These are phyloP conservation scores for Kwoniella dejecticola DNA, from an alignment of 768 basidiomycete genomes.

Conservation along the genomic window DNA sequence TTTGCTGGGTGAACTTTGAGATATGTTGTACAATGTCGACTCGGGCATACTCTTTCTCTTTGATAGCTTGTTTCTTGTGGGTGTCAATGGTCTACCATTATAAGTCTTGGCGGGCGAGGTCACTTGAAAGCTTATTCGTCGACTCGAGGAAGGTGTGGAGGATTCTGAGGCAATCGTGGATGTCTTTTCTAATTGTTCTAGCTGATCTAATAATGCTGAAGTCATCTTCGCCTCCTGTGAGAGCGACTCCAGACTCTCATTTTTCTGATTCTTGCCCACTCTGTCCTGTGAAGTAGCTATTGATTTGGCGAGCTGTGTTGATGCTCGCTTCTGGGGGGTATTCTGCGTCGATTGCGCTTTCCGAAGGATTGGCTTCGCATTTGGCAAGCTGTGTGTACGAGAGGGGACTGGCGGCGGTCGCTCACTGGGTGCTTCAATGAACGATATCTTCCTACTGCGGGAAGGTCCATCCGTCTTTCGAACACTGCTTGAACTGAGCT, in stretches of 20 bases:
- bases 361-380: not conserved
- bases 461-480: not conserved
- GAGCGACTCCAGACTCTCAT: slow-evolving; percentile 3
- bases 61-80: slow-evolving; percentile 6
- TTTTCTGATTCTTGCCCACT: not conserved
- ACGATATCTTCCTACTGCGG: not conserved
- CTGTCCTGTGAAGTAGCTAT: not conserved
- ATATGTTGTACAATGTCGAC: not conserved
- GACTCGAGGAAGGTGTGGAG: slow-evolving; percentile 4
- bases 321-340: slow-evolving; percentile 1
- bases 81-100: not conserved
- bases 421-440: not conserved
- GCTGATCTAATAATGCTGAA: slow-evolving; percentile 25
- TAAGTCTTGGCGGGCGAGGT: no score
- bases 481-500: no score
- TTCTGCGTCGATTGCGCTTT: not conserved
- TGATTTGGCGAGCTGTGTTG: not conserved
- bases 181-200: slow-evolving; percentile 8
- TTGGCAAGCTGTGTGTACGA: slow-evolving; percentile 1
- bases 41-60: slow-evolving; percentile 9
- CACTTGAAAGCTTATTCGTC: slow-evolving; percentile 11
- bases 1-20: not conserved
- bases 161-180: slow-evolving; percentile 4
- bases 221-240: slow-evolving; percentile 11
- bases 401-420: not conserved